Percentiles rank a stretch among this genome's conserved stretches.
These are phyloP conservation scores for Cyclostephanos invisitatus DNA, from an alignment of 108 stramenopile genomes.

Conservation along the genomic window DNA sequence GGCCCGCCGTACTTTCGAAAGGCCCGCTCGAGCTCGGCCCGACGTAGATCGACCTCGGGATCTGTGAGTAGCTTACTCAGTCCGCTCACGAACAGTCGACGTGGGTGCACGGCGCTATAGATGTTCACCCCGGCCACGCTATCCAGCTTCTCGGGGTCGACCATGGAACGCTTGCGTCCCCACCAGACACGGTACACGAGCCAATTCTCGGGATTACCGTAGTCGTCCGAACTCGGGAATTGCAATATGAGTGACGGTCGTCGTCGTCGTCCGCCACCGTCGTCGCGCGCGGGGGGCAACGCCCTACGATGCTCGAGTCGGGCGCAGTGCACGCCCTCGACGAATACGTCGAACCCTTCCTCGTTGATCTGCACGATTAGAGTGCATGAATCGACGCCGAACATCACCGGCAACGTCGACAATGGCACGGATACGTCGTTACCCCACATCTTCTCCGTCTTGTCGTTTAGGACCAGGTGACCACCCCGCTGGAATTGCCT, in stretches of 20 bases:
- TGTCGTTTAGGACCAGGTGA: slow-evolving; percentile 81
- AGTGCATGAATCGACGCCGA: slow-evolving; percentile 71
- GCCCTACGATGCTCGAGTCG: slow-evolving; percentile 76
- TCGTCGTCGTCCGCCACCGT: slow-evolving; percentile 14
- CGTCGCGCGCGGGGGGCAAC: slow-evolving; percentile 25
- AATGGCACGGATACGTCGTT: slow-evolving; percentile 73
- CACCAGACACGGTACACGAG: slow-evolving; percentile 83
- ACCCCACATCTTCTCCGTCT: slow-evolving; percentile 80
- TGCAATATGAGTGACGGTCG: slow-evolving; percentile 58
- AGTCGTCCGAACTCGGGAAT: slow-evolving; percentile 82
- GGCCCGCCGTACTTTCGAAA: slow-evolving; percentile 87
- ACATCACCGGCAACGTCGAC: slow-evolving; percentile 72
- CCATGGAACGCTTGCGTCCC: slow-evolving; percentile 71
- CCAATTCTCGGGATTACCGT: slow-evolving; percentile 78
- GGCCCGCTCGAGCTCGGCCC: slow-evolving; percentile 84
- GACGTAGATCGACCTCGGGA: slow-evolving; percentile 78
- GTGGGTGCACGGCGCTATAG: slow-evolving; percentile 68
- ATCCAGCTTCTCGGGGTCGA: slow-evolving; percentile 50
- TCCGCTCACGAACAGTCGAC: slow-evolving; percentile 73
- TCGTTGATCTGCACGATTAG: slow-evolving; percentile 78
- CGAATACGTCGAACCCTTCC: slow-evolving; percentile 83
- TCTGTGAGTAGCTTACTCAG: slow-evolving; percentile 63
- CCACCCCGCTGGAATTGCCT: slow-evolving; percentile 74
- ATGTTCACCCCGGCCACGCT: slow-evolving; percentile 65
- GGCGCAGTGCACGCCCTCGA: slow-evolving; percentile 76